Percentiles rank a stretch among this genome's conserved stretches.
phyloP scores from a whole-genome alignment of 225 moss, liverwort and hornwort species.

The Rhytidiadelphus loreus region DNA sequence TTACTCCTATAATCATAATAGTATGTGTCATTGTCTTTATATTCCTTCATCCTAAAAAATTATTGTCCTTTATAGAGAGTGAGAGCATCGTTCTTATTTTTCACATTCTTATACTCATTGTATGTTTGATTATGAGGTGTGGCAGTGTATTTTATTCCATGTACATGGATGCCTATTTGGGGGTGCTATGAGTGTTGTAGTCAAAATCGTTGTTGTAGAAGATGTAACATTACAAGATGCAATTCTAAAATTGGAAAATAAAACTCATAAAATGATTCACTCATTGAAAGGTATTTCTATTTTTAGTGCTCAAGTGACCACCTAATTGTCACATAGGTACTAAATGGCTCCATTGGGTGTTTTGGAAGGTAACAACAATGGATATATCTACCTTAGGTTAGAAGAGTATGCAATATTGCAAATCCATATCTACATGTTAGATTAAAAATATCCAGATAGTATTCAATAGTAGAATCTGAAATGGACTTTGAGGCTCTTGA shows the following conservation, averaged over 20 bases:
- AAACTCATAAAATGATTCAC: background rate
- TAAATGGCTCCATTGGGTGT: background rate
- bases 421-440: background rate
- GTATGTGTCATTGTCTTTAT: background rate
- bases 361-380: accelerated
- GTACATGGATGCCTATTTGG: background rate
- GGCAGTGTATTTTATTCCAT: background rate
- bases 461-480: background rate
- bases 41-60: background rate
- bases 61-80: too few relatives aligned
- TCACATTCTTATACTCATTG: background rate
- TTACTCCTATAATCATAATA: background rate
- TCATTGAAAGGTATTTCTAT: background rate
- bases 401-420: too few relatives aligned
- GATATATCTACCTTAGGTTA: background rate
- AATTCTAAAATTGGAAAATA: background rate
- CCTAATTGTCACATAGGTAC: background rate
- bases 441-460: background rate
- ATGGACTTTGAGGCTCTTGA: background rate
- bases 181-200: accelerated
- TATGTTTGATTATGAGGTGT: background rate
- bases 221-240: background rate
- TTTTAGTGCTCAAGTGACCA: background rate
- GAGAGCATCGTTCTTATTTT: background rate
- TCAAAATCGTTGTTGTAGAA: background rate